These are phyloP conservation scores for Podospora appendiculata DNA, from an alignment of 495 filamentous ascomycete genomes.

Conservation along the genomic window DNA sequence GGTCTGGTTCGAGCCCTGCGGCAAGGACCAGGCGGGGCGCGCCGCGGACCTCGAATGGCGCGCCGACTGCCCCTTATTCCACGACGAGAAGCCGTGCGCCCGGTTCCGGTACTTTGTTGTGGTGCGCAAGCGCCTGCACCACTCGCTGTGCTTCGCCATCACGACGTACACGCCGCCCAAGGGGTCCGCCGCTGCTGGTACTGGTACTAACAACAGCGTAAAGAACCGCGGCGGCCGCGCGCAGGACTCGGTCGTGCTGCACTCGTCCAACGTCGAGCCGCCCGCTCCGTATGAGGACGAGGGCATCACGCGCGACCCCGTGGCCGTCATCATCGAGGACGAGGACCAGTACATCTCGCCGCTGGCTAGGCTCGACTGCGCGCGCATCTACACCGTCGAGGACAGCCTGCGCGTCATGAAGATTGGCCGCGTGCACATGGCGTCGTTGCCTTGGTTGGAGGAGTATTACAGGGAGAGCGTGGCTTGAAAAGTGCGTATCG, in stretches of 20 bases:
- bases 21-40: not conserved
- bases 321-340: conserved; percentile 25
- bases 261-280: conserved; percentile 12
- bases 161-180: conserved; percentile 10
- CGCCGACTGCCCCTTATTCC: conserved; percentile 7
- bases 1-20: conserved; percentile 24
- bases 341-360: conserved; percentile 21
- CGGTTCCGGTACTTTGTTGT: conserved; percentile 28
- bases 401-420: conserved; percentile 22
- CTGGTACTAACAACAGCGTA: too few species aligned
- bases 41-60: conserved; percentile 11
- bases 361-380: conserved; percentile 22
- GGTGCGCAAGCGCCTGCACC: conserved; percentile 16
- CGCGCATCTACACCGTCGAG: conserved; percentile 26
- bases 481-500: not conserved
- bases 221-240: conserved; percentile 1
- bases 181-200: not conserved
- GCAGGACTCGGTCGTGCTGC: conserved; percentile 21
- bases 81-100: conserved; percentile 13
- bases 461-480: conserved; percentile 18
- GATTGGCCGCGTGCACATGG: conserved; percentile 22
- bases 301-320: conserved; percentile 13
- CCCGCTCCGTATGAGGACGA: conserved; percentile 16
- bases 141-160: conserved; percentile 27
- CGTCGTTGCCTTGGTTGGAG: conserved; percentile 12